Percentiles rank a stretch among this genome's conserved stretches.
Evolutionary conservation across 345 rosid genomes (phyloP).

Genomic region (Euphorbia lathyris): DNA sequence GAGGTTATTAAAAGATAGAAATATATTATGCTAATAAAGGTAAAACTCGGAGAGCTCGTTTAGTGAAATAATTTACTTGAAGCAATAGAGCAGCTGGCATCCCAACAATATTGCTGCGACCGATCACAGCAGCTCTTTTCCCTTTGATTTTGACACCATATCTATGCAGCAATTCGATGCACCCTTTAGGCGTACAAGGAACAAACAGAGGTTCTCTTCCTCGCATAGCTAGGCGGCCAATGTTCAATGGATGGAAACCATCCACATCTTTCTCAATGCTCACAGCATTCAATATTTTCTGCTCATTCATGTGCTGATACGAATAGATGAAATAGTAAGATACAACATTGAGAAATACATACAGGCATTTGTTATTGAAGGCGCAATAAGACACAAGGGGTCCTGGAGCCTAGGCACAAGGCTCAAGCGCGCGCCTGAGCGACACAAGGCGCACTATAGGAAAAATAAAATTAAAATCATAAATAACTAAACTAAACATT

Average conservation of each 20-base stretch:
- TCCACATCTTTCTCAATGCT: constrained; percentile 84
- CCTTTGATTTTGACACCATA: constrained; percentile 72
- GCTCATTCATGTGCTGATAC: constrained; percentile 74
- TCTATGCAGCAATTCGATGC: constrained; percentile 77
- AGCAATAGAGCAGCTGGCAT: constrained; percentile 88
- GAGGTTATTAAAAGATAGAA: not conserved
- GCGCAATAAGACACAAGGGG: too few species aligned
- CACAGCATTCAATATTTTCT: constrained; percentile 67
- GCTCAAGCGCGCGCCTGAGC: too few species aligned
- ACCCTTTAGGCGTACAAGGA: constrained; percentile 92
- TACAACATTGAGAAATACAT: not conserved
- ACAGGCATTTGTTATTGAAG: too few species aligned
- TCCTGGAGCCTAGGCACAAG: too few species aligned
- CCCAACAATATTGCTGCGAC: constrained; percentile 93
- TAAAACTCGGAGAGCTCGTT: not conserved
- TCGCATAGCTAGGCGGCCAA: constrained; percentile 80
- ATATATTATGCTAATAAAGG: not conserved
- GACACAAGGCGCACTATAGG: too few species aligned
- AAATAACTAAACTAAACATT: too few species aligned
- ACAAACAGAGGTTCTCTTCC: constrained; percentile 80
- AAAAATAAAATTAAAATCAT: too few species aligned
- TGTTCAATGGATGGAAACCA: constrained; percentile 84
- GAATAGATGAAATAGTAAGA: constrained; percentile 5
- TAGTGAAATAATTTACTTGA: constrained; percentile 43
- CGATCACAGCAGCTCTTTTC: constrained; percentile 76